These are phyloP conservation scores for Debaryomyces sp. DNA, from an alignment of 1,139 yeast genomes.

Conservation along the genomic window DNA sequence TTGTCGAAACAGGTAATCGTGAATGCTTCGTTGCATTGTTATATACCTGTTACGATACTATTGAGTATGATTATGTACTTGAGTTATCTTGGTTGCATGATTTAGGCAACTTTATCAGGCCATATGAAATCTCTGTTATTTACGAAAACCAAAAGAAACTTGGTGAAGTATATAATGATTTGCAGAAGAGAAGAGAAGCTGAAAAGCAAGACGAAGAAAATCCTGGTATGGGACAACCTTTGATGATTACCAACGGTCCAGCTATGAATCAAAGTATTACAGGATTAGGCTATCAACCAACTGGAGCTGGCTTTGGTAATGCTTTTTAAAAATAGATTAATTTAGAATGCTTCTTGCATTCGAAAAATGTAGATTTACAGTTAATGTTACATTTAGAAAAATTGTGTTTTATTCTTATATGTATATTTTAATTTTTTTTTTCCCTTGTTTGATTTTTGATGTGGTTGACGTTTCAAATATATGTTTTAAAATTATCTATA, in stretches of 20 bases:
- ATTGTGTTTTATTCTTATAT: background rate
- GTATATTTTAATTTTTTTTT: conserved; percentile 1
- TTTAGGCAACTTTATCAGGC: conserved; percentile 78
- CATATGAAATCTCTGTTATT: conserved; percentile 81
- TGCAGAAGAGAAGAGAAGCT: conserved; percentile 67
- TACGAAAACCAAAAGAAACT: conserved; percentile 76
- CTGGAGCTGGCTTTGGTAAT: conserved; percentile 71
- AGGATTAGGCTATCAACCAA: conserved; percentile 61
- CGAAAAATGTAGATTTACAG: conserved; percentile 3
- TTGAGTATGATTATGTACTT: conserved; percentile 80
- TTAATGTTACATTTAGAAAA: background rate
- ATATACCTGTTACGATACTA: conserved; percentile 80
- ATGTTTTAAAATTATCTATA: conserved; percentile 7
- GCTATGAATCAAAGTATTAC: conserved; percentile 26
- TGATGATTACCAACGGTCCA: conserved; percentile 69
- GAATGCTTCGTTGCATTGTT: conserved; percentile 93
- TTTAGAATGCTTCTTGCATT: background rate
- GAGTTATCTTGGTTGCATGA: conserved; percentile 92
- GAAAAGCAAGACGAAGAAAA: conserved; percentile 57
- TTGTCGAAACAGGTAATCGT: conserved; percentile 95
- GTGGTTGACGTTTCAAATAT: conserved; percentile 5
- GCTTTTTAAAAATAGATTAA: conserved; percentile 32
- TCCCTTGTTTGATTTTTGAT: conserved; percentile 5
- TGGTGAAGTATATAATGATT: conserved; percentile 67
- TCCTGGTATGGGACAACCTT: conserved; percentile 50